These are phyloP conservation scores for Aspergillus melleus DNA, from an alignment of 2,329 filamentous ascomycete species.

Conservation along the genomic window DNA sequence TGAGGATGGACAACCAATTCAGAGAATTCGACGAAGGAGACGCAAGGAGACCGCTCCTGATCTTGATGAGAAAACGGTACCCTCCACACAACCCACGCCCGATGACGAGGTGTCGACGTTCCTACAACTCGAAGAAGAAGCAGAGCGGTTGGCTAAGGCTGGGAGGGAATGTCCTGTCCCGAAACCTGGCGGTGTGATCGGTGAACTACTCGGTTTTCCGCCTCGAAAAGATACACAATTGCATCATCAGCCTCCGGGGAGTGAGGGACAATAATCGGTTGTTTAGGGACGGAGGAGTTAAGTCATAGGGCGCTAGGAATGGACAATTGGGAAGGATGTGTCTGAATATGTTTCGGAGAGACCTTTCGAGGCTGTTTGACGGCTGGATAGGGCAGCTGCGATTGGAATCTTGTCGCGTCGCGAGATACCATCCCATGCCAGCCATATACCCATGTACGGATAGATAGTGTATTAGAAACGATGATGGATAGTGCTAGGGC, in stretches of 20 bases:
- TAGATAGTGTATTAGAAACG: conserved; percentile 15
- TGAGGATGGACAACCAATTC: conserved; percentile 45
- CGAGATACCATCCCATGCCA: conserved; percentile 6
- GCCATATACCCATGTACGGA: conserved; percentile 27
- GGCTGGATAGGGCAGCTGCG: conserved; percentile 1
- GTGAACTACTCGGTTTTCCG: conserved; percentile 72
- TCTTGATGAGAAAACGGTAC: conserved; percentile 15
- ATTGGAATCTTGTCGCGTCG: conserved; percentile 1
- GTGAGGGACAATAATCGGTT: neutral
- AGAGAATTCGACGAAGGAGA: conserved; percentile 36
- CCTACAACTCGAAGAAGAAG: conserved; percentile 43
- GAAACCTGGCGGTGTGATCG: conserved; percentile 78
- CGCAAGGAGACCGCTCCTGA: conserved; percentile 29
- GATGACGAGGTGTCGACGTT: conserved; percentile 48
- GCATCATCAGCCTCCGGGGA: conserved; percentile 5
- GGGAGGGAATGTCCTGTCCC: conserved; percentile 86
- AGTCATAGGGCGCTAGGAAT: neutral
- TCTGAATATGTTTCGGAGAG: neutral
- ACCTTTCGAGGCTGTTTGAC: neutral
- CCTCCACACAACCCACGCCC: conserved; percentile 18
- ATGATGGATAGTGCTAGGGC: neutral
- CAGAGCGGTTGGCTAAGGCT: conserved; percentile 41
- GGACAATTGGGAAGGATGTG: neutral
- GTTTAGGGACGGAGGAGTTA: neutral
- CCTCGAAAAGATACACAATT: conserved; percentile 27